These are phyloP conservation scores for Fomitopsis pulvina DNA, from an alignment of 768 basidiomycete species.

Conservation along the genomic window DNA sequence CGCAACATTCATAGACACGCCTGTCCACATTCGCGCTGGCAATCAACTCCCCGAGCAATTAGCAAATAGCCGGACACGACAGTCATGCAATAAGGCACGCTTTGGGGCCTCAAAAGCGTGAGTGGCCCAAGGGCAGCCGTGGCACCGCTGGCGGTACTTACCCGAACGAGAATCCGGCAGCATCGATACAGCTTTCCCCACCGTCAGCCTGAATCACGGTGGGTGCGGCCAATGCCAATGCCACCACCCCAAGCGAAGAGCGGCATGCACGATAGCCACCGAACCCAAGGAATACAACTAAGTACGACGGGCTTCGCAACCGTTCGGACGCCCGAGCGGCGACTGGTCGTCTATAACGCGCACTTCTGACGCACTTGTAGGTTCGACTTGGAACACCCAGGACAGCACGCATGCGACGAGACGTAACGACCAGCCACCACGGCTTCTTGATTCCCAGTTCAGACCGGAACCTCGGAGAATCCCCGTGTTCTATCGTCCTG, in stretches of 20 bases:
- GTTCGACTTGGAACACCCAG: not conserved
- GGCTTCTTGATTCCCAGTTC: not conserved
- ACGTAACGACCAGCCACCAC: not conserved
- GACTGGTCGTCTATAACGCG: not conserved
- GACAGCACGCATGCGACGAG: not conserved
- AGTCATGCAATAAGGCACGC: too few relatives aligned
- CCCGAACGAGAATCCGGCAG: not conserved
- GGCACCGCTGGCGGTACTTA: not conserved
- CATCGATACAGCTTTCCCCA: not conserved
- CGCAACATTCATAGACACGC: too few relatives aligned
- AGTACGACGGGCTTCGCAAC: not conserved
- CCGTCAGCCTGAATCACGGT: not conserved
- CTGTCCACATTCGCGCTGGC: too few relatives aligned
- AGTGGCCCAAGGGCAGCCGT: not conserved
- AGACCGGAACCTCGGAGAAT: not conserved
- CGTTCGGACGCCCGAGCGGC: not conserved
- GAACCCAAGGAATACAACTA: not conserved
- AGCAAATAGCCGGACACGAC: too few relatives aligned
- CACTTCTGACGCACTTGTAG: not conserved
- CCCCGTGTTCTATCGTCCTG: not conserved
- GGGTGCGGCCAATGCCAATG: not conserved
- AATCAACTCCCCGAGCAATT: too few relatives aligned
- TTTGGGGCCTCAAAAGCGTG: not conserved
- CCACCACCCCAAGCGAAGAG: not conserved
- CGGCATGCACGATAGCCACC: not conserved